A percentile compares a stretch with the other conserved stretches of the same genome.
These are phyloP conservation scores for Allium fistulosum DNA, from an alignment of 106 monocot species.

Conservation along the genomic window DNA sequence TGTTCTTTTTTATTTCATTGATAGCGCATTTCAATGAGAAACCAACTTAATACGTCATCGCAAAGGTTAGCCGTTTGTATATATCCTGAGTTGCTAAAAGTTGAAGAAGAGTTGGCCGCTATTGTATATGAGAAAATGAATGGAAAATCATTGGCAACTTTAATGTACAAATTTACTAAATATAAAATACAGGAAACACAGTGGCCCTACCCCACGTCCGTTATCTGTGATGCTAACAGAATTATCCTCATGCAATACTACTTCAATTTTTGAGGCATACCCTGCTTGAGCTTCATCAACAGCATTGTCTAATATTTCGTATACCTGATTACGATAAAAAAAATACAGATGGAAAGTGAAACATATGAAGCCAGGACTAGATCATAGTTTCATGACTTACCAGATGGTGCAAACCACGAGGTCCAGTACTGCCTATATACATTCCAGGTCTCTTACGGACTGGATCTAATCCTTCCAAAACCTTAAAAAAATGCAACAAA, in stretches of 20 bases:
- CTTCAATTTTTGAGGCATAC: conserved; percentile 74
- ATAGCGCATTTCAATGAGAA: no score
- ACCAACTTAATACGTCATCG: no score
- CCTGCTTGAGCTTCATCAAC: conserved; percentile 99
- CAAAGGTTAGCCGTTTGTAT: no score
- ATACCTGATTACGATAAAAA: conserved; percentile 40
- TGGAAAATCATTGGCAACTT: no score
- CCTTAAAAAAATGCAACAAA: conserved; percentile 22
- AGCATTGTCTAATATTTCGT: conserved; percentile 95
- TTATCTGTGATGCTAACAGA: conserved; percentile 89
- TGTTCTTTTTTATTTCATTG: no score
- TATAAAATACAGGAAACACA: conserved; percentile 1
- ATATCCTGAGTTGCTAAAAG: no score
- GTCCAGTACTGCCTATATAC: conserved; percentile 97
- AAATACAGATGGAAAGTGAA: background rate
- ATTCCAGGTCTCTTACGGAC: conserved; percentile 99
- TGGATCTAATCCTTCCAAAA: conserved; percentile 90
- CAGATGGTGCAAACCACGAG: conserved; percentile 96
- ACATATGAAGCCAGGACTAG: background rate
- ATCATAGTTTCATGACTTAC: conserved; percentile 20
- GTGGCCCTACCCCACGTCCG: conserved; percentile 78
- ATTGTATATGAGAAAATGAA: no score
- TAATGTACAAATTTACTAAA: background rate
- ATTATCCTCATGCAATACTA: conserved; percentile 71
- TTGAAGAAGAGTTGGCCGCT: no score